Evolutionary conservation across 257 asterid species (phyloP).

Genomic region (Leptodermis oblonga): DNA sequence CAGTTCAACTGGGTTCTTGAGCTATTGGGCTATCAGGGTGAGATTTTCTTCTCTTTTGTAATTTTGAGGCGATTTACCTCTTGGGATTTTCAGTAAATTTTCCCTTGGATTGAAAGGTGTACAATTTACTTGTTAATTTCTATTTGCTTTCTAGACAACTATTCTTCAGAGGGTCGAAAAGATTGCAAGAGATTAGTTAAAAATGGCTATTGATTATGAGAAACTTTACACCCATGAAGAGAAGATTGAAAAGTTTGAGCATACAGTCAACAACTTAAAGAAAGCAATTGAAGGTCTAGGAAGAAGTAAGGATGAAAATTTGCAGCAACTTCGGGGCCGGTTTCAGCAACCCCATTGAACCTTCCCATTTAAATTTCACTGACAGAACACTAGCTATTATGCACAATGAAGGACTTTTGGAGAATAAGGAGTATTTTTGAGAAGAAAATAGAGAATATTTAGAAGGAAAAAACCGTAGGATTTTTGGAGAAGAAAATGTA

Average conservation of each 20-base stretch:
- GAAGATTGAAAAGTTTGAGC: constrained; percentile 25
- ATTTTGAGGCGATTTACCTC: constrained; percentile 2
- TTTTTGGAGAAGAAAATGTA: no score
- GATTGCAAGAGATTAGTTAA: background rate
- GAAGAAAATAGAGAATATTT: no score
- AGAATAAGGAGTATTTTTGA: no score
- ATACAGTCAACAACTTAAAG: constrained; percentile 16
- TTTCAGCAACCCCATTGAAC: no score
- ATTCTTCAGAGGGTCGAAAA: background rate
- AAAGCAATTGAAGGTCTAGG: constrained; percentile 21
- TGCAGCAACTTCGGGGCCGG: constrained; percentile 20
- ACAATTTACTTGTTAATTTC: no score
- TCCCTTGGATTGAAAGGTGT: background rate
- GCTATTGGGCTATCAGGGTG: no score
- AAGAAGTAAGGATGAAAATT: constrained; percentile 19
- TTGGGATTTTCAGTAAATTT: background rate
- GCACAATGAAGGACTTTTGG: no score
- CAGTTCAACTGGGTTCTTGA: no score
- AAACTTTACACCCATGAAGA: constrained; percentile 18
- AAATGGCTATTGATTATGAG: constrained; percentile 16
- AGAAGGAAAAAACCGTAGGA: no score
- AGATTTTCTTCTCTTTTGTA: no score
- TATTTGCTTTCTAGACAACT: background rate
- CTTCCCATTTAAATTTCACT: no score
- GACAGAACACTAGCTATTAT: no score